Conservation (phyloP, 1,284 basidiomycete species). For the Apiotrichum porosum region DNA sequence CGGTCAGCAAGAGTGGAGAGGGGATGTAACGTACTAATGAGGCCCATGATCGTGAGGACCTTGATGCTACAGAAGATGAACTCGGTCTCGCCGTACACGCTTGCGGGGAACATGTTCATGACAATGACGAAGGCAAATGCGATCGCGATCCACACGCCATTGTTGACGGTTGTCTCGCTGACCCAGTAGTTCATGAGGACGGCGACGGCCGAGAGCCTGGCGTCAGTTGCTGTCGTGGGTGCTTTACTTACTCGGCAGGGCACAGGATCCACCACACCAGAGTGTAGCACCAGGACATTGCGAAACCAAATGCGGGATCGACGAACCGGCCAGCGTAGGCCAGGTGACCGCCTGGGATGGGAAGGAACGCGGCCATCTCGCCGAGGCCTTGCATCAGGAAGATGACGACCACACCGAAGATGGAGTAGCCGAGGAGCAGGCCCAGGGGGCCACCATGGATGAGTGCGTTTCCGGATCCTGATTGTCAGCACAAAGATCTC, state of each 20-base stretch:
- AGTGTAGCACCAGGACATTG: conserved; percentile 21
- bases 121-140: conserved; percentile 64
- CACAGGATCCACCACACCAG: conserved; percentile 19
- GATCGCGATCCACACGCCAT: conserved; percentile 21
- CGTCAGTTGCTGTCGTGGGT: not conserved
- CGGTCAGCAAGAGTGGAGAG: conserved; percentile 51
- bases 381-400: conserved; percentile 20
- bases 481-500: no score
- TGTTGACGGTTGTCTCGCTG: conserved; percentile 11
- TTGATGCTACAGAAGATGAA: conserved; percentile 60
- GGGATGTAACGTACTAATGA: conserved; percentile 53
- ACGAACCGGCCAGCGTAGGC: conserved; percentile 55
- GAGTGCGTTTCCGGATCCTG: not conserved
- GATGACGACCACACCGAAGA: not conserved
- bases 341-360: conserved; percentile 62
- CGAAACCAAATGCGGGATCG: conserved; percentile 34
- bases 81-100: conserved; percentile 44
- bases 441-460: not conserved
- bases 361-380: conserved; percentile 30
- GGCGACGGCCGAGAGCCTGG: conserved; percentile 21
- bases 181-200: conserved; percentile 25
- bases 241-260: not conserved
- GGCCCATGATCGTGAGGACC: conserved; percentile 64
- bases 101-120: conserved; percentile 8
- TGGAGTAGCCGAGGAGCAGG: not conserved